Conservation (phyloP, 495 filamentous ascomycete genomes). For the Annulohypoxylon stygium region DNA sequence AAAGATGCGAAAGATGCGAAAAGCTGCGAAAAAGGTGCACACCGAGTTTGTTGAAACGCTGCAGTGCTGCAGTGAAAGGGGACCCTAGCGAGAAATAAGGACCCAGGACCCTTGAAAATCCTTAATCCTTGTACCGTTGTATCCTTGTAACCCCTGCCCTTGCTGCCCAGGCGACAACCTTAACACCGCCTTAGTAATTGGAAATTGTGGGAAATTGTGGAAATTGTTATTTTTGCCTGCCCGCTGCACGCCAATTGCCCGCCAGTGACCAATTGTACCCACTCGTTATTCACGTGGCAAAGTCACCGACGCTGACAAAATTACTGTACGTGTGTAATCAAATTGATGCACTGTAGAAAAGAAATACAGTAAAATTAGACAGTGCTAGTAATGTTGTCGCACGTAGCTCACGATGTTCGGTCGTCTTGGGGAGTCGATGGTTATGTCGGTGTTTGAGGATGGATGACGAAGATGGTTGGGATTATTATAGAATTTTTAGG, state of each 20-base stretch:
- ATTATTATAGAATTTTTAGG: background rate
- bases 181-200: conserved; percentile 15
- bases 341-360: background rate
- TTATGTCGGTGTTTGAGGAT: background rate
- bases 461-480: background rate
- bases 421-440: background rate
- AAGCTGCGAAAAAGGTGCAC: conserved; percentile 1
- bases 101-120: conserved; percentile 6
- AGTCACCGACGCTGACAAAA: background rate
- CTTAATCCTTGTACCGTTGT: background rate
- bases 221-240: conserved; percentile 1
- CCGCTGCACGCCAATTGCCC: background rate
- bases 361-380: background rate
- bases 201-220: too few species aligned
- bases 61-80: background rate
- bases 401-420: conserved; percentile 8
- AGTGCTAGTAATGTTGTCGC: background rate
- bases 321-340: conserved; percentile 2
- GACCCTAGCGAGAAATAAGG: background rate
- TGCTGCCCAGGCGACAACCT: background rate
- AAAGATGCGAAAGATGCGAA: background rate
- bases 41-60: conserved; percentile 37
- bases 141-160: background rate
- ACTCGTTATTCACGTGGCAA: conserved; percentile 13
- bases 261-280: conserved; percentile 1